Conservation (phyloP, 78 protist genomes). For the Paratrimastix pyriformis region DNA sequence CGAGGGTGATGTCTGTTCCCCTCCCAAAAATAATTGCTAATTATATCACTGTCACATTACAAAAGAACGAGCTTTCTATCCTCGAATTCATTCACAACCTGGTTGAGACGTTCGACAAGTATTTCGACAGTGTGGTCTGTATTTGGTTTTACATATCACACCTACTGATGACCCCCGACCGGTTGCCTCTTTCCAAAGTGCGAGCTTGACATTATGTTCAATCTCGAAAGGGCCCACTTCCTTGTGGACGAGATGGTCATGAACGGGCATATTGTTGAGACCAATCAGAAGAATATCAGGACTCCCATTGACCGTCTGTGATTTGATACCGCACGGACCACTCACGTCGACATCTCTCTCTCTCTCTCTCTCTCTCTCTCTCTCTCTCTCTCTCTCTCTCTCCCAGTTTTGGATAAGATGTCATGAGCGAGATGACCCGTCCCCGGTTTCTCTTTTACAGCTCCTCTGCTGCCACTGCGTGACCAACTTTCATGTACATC, state of each 20-base stretch:
- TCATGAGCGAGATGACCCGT: no score
- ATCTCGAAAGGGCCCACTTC: conserved; percentile 87
- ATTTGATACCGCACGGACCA: no score
- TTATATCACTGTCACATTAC: not conserved
- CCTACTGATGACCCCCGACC: no score
- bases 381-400: no score
- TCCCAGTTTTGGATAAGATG: no score
- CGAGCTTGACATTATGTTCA: conserved; percentile 76
- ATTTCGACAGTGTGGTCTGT: conserved; percentile 62
- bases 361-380: no score
- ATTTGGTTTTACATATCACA: no score
- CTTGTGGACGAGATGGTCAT: conserved; percentile 84
- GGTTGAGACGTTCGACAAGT: conserved; percentile 83
- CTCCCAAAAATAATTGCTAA: not conserved
- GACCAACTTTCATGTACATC: no score
- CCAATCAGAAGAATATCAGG: conserved; percentile 2
- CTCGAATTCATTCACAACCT: conserved; percentile 80
- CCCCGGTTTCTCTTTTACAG: no score
- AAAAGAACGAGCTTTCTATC: conserved; percentile 75
- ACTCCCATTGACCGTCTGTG: conserved; percentile 3
- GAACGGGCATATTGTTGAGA: conserved; percentile 77
- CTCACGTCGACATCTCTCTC: no score
- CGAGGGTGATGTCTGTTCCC: conserved; percentile 27
- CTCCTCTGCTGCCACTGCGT: no score
- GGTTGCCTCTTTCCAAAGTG: no score